Evolutionary conservation across 306 rosid genomes (phyloP).

Genomic region (Pyrus bretschneideri): DNA sequence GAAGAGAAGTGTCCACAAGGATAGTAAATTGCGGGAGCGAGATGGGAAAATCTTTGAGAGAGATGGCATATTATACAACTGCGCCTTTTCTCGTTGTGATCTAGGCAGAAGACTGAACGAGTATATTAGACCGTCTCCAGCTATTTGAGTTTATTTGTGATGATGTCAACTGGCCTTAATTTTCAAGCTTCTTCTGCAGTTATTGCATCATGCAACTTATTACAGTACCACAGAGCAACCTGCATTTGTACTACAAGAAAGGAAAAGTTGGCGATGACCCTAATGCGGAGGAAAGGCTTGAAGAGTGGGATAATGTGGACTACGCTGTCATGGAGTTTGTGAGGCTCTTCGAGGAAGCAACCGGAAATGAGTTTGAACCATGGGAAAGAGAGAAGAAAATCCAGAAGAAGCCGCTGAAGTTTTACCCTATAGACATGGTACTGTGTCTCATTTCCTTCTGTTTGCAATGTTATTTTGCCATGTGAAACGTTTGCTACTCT

Average conservation of each 20-base stretch:
- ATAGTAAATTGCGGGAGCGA: slow-evolving; percentile 57
- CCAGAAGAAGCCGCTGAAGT: slow-evolving; percentile 63
- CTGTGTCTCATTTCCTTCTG: background rate
- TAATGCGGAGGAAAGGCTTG: slow-evolving; percentile 66
- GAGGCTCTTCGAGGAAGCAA: slow-evolving; percentile 64
- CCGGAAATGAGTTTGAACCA: slow-evolving; percentile 70
- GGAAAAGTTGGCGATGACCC: slow-evolving; percentile 75
- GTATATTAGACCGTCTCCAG: slow-evolving; percentile 29
- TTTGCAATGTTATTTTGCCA: background rate
- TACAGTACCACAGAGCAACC: slow-evolving; percentile 40
- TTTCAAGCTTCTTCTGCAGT: slow-evolving; percentile 35
- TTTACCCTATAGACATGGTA: slow-evolving; percentile 82
- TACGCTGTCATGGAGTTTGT: slow-evolving; percentile 57
- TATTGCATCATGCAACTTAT: slow-evolving; percentile 70
- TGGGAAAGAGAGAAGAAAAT: slow-evolving; percentile 84
- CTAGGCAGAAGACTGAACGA: slow-evolving; percentile 66
- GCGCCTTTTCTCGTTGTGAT: slow-evolving; percentile 74
- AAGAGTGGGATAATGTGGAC: slow-evolving; percentile 42
- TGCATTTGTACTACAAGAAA: slow-evolving; percentile 64
- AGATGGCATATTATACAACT: slow-evolving; percentile 65
- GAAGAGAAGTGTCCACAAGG: slow-evolving; percentile 70
- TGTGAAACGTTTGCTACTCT: background rate
- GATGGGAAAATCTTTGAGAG: slow-evolving; percentile 61
- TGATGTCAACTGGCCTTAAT: background rate
- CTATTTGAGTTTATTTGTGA: background rate